Percentiles rank a stretch among this genome's conserved stretches.
phyloP scores from a whole-genome alignment of 2,329 filamentous ascomycete species.

The Xylariaceae sp. region DNA sequence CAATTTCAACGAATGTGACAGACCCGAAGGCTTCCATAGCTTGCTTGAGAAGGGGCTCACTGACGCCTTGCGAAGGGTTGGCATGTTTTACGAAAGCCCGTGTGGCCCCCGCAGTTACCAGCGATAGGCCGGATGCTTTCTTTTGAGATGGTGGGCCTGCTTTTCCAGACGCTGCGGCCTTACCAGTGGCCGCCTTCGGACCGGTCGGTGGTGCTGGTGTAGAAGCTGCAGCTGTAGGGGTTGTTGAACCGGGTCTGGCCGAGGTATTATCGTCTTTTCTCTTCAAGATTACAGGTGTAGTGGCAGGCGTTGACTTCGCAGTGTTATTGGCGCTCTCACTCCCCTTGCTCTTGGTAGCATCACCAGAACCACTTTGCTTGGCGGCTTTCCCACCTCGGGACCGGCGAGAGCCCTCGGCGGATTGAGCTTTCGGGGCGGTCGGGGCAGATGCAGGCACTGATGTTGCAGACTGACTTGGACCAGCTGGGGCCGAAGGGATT shows the following conservation, averaged over 20 bases:
- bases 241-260: conserved; percentile 22
- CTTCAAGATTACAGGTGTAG: conserved; percentile 36
- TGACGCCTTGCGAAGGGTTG: conserved; percentile 89
- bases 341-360: conserved; percentile 33
- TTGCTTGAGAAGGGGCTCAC: conserved; percentile 75
- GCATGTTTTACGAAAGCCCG: conserved; percentile 81
- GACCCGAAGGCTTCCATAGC: conserved; percentile 74
- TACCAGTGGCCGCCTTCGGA: conserved; percentile 31
- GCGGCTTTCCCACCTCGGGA: conserved; percentile 40
- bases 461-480: conserved; percentile 25
- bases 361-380: conserved; percentile 35
- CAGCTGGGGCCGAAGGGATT: conserved; percentile 22
- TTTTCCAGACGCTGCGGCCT: conserved; percentile 29
- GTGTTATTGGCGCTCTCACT: conserved; percentile 23
- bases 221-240: conserved; percentile 32
- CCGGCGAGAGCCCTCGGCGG: conserved; percentile 39
- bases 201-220: conserved; percentile 38
- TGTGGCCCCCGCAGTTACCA: conserved; percentile 51
- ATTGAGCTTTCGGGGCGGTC: conserved; percentile 35
- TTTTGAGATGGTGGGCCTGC: conserved; percentile 32
- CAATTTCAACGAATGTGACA: conserved; percentile 83
- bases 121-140: conserved; percentile 35
- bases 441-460: conserved; percentile 29
- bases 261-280: conserved; percentile 30
- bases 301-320: conserved; percentile 32